A percentile compares a stretch with the other conserved stretches of the same genome.
phyloP scores from a whole-genome alignment of 2,329 filamentous ascomycete species.

The Phyllosticta citrichinensis region DNA sequence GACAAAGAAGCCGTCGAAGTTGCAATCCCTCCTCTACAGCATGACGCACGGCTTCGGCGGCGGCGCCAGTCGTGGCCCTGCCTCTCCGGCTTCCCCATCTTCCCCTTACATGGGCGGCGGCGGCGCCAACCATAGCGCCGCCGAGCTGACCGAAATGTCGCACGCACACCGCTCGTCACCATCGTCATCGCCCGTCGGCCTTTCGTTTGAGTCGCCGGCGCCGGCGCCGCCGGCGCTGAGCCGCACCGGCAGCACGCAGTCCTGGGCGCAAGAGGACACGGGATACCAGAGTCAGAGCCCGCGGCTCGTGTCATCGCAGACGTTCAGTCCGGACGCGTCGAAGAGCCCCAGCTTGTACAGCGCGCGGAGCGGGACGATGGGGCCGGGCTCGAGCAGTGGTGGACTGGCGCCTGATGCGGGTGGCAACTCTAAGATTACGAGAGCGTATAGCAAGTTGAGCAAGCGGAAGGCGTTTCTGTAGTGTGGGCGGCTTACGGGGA shows the following conservation, averaged over 20 bases:
- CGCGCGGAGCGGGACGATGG: not conserved
- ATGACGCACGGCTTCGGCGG: not conserved
- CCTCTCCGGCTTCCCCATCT: not conserved
- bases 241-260: not conserved
- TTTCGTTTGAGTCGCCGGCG: not conserved
- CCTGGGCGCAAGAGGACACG: not conserved
- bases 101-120: not conserved
- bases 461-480: slow-evolving; percentile 7
- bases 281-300: not conserved
- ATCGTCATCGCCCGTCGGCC: not conserved
- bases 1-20: not conserved
- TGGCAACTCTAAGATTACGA: not conserved
- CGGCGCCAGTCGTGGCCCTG: too few relatives aligned
- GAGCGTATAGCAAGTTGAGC: slow-evolving; percentile 7
- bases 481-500: not conserved
- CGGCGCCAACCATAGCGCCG: not conserved
- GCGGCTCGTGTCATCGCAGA: not conserved
- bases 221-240: not conserved
- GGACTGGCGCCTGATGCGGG: not conserved
- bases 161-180: not conserved
- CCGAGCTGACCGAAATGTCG: not conserved
- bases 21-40: not conserved
- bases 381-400: not conserved
- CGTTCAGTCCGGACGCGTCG: not conserved
- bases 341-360: not conserved